A percentile compares a stretch with the other conserved stretches of the same genome.
Evolutionary conservation across 2,329 filamentous ascomycete genomes (phyloP).

Genomic region (Fusarium tupiense): DNA sequence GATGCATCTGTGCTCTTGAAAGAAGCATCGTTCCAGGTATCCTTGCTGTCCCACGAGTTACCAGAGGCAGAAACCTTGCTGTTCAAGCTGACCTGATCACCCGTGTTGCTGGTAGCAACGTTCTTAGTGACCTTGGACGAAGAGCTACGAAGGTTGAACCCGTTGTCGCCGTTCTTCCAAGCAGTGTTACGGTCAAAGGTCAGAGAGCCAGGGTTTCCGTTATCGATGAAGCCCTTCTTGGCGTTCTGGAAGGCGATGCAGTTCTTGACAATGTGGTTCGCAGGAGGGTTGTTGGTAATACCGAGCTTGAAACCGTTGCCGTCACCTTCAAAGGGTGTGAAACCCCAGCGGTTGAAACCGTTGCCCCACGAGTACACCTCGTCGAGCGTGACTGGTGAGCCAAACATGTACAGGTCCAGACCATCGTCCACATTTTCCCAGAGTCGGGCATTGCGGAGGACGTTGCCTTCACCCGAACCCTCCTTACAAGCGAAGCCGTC

Average conservation of each 20-base stretch:
- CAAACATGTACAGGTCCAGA: slow-evolving; percentile 48
- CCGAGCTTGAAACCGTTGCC: slow-evolving; percentile 61
- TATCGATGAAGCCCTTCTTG: slow-evolving; percentile 58
- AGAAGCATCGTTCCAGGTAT: slow-evolving; percentile 49
- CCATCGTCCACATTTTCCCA: slow-evolving; percentile 64
- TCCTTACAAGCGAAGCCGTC: slow-evolving; percentile 61
- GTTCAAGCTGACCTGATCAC: slow-evolving; percentile 17
- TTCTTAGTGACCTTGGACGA: slow-evolving; percentile 51
- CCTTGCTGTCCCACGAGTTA: slow-evolving; percentile 55
- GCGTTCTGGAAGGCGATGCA: slow-evolving; percentile 56
- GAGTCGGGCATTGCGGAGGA: slow-evolving; percentile 55
- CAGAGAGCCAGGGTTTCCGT: slow-evolving; percentile 54
- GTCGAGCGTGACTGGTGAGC: slow-evolving; percentile 54
- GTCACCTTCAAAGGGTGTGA: slow-evolving; percentile 55
- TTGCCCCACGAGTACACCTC: slow-evolving; percentile 59
- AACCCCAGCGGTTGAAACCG: slow-evolving; percentile 57
- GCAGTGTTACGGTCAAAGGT: slow-evolving; percentile 55
- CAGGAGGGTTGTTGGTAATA: slow-evolving; percentile 48
- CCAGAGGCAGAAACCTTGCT: slow-evolving; percentile 43
- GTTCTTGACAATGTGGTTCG: slow-evolving; percentile 56
- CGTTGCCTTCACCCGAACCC: slow-evolving; percentile 57
- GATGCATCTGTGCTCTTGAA: slow-evolving; percentile 52
- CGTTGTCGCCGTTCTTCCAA: slow-evolving; percentile 54
- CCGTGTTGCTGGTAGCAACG: slow-evolving; percentile 46
- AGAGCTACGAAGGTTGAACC: slow-evolving; percentile 36